These are phyloP conservation scores for Pterulicium gracile DNA, from an alignment of 1,284 basidiomycete genomes.

Conservation along the genomic window DNA sequence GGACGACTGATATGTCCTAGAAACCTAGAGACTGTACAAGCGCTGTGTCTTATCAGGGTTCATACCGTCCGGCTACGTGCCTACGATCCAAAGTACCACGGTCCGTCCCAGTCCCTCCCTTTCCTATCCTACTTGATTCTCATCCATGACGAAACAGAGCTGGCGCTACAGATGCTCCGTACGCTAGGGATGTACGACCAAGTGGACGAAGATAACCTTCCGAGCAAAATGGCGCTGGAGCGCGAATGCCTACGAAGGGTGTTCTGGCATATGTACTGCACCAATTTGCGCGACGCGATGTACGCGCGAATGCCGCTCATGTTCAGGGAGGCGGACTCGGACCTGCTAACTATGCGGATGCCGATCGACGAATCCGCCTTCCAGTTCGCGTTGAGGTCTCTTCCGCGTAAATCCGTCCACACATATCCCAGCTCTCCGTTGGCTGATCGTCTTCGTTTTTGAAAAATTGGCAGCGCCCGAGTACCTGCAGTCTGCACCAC, in stretches of 20 bases:
- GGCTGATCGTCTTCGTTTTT: constrained; percentile 12
- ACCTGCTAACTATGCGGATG: too few species aligned
- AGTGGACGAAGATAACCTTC: constrained; percentile 60
- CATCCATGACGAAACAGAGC: too few species aligned
- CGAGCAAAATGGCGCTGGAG: constrained; percentile 17
- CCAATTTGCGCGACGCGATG: constrained; percentile 27
- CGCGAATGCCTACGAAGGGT: constrained; percentile 27
- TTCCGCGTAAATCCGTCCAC: constrained; percentile 39
- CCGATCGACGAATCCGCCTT: constrained; percentile 6
- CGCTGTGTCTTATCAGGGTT: constrained; percentile 46
- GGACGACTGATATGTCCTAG: constrained; percentile 46
- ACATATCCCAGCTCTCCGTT: constrained; percentile 33
- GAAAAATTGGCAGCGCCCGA: constrained; percentile 46
- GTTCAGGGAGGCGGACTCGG: too few species aligned
- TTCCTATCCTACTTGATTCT: background rate
- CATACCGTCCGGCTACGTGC: background rate
- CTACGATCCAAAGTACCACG: background rate
- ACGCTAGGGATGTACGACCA: constrained; percentile 34
- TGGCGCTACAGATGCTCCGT: constrained; percentile 14
- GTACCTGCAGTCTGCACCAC: constrained; percentile 44
- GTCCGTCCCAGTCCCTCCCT: background rate
- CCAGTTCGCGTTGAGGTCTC: constrained; percentile 10
- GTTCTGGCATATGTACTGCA: constrained; percentile 65
- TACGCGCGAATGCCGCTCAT: constrained; percentile 7
- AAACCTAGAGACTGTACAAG: constrained; percentile 55